Base-by-base conservation (phyloP, 768 basidiomycete species). In the Baorangia bicolor region DNA sequence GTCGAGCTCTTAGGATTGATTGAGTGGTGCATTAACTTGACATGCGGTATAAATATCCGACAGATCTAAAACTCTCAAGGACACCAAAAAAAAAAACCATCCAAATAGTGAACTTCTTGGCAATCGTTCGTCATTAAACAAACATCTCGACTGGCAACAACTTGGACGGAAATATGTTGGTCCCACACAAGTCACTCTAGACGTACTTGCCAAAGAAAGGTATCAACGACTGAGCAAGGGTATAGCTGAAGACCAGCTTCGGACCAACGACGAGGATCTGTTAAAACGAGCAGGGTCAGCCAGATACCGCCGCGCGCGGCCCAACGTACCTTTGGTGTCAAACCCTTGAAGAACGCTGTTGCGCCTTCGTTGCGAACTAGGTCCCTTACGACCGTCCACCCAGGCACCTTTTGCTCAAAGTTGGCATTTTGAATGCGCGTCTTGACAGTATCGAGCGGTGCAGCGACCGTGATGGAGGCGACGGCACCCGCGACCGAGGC, bases 341-440 rank as follows among this genome's bases (percentile, higher is more conserved):
- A 77, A 18, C 96, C 96, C 78, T 99, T 98, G 83, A 98, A 97
- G 74, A 98, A 89, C 18, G 91, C 94, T 0, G 74, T 68, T 1
- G 79, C 58, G 21, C 96, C 96, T 74, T 99, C 96, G 55, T 92
- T 85, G 71, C 84, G 86, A 64, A 98, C 69, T 56, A 98, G 80
- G 27, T 97, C 95, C 68, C 81, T 85, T 55, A 98, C 75, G 43
- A 98, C 90, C 1, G 85, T 86, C 59, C 88, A 58, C 5, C 96
- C 96, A 45, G 80, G 77, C 13, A 90, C 88, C 66, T 91, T 92
- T 49, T 77, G 80, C 73, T 94, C 92, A 69, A 98, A 99, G 78
- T 97, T 96, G 55, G 95, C 96, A 72, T 98, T 97, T 72, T 99
- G 96, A 57, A 99, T 97, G 27, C 95, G 91, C 20, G 95, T 94